These are phyloP conservation scores for Ogataea degrootiae DNA, from an alignment of 805 yeast species.

Conservation along the genomic window DNA sequence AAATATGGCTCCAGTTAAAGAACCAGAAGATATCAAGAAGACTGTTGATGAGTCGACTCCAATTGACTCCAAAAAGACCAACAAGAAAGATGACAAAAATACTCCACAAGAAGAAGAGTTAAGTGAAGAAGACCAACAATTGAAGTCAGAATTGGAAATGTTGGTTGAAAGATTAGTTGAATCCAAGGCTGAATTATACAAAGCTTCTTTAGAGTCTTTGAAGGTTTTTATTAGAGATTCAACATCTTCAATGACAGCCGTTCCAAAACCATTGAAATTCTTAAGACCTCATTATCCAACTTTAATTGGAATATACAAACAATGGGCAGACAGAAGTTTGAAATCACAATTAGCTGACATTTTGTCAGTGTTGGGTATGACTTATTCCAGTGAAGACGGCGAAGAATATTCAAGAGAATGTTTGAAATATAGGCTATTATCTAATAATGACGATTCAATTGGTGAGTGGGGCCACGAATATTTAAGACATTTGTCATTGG, in stretches of 20 bases:
- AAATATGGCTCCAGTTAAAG: constrained; percentile 22
- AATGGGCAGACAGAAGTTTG: constrained; percentile 50
- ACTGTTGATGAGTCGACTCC: constrained; percentile 6
- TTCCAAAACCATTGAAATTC: constrained; percentile 96
- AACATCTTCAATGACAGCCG: constrained; percentile 98
- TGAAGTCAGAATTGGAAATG: constrained; percentile 81
- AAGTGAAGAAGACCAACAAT: constrained; percentile 86
- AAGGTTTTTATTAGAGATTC: constrained; percentile 82
- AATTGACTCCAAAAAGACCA: constrained; percentile 10
- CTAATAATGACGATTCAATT: constrained; percentile 43
- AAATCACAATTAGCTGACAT: constrained; percentile 74
- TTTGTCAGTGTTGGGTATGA: constrained; percentile 91
- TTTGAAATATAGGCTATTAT: constrained; percentile 66
- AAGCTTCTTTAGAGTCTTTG: constrained; percentile 60
- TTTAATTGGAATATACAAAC: constrained; percentile 60
- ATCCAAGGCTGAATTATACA: constrained; percentile 46
- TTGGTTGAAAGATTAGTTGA: constrained; percentile 76
- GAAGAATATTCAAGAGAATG: constrained; percentile 56
- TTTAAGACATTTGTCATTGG: constrained; percentile 90
- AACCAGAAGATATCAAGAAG: constrained; percentile 14
- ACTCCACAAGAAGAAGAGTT: constrained; percentile 64
- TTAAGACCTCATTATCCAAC: constrained; percentile 78
- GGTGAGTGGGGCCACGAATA: constrained; percentile 98
- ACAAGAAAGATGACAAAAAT: constrained; percentile 13
- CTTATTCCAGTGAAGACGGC: constrained; percentile 73